These are phyloP conservation scores for Litsea cubeba DNA, from an alignment of 164 flowering plant species.

Conservation along the genomic window DNA sequence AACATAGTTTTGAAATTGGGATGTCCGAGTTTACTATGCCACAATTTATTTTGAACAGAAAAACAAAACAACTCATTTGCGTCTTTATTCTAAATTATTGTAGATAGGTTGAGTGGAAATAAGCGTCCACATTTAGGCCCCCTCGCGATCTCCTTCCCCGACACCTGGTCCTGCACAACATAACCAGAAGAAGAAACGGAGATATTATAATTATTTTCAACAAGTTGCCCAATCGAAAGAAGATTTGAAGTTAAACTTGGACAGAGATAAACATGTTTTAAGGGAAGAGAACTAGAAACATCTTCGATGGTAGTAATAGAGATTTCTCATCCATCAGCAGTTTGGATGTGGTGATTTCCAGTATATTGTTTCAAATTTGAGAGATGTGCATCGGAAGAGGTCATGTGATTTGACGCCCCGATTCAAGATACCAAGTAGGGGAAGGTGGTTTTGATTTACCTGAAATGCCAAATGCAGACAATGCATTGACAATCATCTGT, in stretches of 20 bases:
- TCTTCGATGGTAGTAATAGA: neutral
- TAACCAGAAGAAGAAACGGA: too few relatives aligned
- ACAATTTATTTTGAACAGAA: neutral
- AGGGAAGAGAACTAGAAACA: neutral
- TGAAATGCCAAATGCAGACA: neutral
- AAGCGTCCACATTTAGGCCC: neutral
- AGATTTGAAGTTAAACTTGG: too few relatives aligned
- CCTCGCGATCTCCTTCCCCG: neutral
- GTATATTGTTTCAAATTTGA: too few relatives aligned
- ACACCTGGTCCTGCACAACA: conserved; percentile 1
- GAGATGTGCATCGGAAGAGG: too few relatives aligned
- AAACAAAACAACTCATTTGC: neutral
- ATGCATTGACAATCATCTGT: neutral
- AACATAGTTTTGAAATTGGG: neutral
- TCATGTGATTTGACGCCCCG: neutral
- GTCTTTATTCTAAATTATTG: too few relatives aligned
- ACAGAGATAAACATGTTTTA: neutral
- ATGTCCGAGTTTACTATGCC: conserved; percentile 4
- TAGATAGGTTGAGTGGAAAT: neutral
- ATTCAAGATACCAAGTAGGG: neutral
- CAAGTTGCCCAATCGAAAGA: neutral
- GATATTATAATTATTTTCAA: conserved; percentile 1
- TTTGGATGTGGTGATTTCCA: neutral
- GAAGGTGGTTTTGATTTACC: neutral
- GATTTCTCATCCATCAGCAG: neutral